phyloP scores from a whole-genome alignment of 305 asterid genomes.

The Fraxinus nigra region DNA sequence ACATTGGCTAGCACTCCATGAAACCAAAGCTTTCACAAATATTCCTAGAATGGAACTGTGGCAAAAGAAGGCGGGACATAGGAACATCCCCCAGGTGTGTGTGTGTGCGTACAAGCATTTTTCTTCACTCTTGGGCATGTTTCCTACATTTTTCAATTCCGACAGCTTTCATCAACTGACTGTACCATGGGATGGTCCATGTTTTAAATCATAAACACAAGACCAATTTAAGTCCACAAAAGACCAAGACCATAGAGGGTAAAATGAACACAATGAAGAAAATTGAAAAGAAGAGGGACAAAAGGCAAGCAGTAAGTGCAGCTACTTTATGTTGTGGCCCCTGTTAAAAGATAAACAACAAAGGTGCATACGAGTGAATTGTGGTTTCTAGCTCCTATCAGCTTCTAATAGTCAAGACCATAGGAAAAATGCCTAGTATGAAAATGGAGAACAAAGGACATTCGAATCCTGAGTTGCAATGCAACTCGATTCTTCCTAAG shows the following conservation, averaged over 20 bases:
- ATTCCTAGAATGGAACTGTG: background rate
- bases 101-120: background rate
- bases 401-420: background rate
- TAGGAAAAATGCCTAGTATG: background rate
- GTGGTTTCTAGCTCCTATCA: background rate
- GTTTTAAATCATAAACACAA: background rate
- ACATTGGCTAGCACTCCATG: background rate
- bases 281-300: background rate
- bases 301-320: background rate
- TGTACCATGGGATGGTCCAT: background rate
- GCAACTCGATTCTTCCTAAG: background rate
- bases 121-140: background rate
- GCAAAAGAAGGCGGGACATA: background rate
- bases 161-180: background rate
- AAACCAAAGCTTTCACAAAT: background rate
- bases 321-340: background rate
- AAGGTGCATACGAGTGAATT: background rate
- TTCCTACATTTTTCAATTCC: background rate
- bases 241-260: conserved; percentile 1
- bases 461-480: background rate
- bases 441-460: background rate
- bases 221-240: background rate
- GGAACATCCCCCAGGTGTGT: background rate
- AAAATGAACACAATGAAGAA: background rate
- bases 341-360: background rate